These are phyloP conservation scores for Kwoniella newhampshirensis DNA, from an alignment of 768 basidiomycete genomes.

Conservation along the genomic window DNA sequence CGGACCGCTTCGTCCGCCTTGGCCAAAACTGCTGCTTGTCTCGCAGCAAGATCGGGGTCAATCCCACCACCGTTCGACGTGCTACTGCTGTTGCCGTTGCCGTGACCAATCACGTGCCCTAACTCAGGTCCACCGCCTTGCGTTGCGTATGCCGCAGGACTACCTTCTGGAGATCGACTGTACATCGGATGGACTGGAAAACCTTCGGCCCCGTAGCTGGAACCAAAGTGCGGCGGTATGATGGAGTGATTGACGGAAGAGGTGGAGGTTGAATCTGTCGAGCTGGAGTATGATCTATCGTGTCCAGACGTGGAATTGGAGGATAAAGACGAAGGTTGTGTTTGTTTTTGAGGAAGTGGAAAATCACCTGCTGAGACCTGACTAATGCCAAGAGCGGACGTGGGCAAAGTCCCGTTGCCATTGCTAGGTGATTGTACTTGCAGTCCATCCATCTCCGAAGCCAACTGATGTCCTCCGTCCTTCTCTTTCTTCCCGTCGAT, in stretches of 20 bases:
- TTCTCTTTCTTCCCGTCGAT: neutral
- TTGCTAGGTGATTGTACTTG: constrained; percentile 23
- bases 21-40: constrained; percentile 36
- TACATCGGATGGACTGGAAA: constrained; percentile 20
- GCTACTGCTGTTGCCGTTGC: constrained; percentile 1
- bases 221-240: constrained; percentile 34
- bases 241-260: constrained; percentile 17
- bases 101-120: constrained; percentile 1
- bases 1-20: constrained; percentile 43
- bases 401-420: neutral
- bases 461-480: constrained; percentile 21
- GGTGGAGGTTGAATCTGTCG: constrained; percentile 32
- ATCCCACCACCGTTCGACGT: constrained; percentile 5
- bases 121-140: neutral
- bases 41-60: constrained; percentile 24
- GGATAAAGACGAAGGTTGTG: neutral
- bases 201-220: constrained; percentile 45
- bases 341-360: constrained; percentile 4
- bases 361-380: neutral
- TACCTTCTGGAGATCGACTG: constrained; percentile 16
- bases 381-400: neutral
- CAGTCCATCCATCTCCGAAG: constrained; percentile 24
- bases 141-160: constrained; percentile 1
- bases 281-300: constrained; percentile 31
- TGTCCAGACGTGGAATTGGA: constrained; percentile 4